Base-by-base conservation (phyloP, 208 protist species). In the Wallacemonas collosoma region DNA sequence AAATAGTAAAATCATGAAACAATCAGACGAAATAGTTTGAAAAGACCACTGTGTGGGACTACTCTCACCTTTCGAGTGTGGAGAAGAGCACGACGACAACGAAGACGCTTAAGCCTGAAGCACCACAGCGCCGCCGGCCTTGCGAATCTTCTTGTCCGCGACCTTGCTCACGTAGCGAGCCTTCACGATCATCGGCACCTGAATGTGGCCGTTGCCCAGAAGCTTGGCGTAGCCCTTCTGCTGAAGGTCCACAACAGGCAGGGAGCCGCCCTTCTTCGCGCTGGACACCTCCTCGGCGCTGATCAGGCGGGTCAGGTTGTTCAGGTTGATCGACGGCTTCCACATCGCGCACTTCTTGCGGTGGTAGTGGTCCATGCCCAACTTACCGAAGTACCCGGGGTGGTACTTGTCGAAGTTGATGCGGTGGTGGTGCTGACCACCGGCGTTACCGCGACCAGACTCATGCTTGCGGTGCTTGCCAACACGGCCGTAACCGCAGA, bases 351-450 rank as follows among this genome's bases (percentile, higher is more conserved):
- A 95, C 71, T 98, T 95, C 78, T 94, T 98, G 66, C 89, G 82
- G 85, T 95, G 85, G 89, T 99, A 98, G 89, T 99, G 89, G 73
- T 99, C 86, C 98, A 99, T 99, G 90, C 99, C 99, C 47, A 99
- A 91, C 96, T 99, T 99, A 83, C 99, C 99, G 83, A 99, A 99
- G 93, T 99, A 99, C 73, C 99, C 99, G 71, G 99, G 99, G 86
- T 99, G 99, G 96, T 99, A 99, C 95, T 99, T 99, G 88, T 99
- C 97, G 76, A 99, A 99, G 91, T 97, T 98, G 84, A 99, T 99
- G 70, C 99, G 92, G 91, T 99, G 98, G 86, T 99, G 99, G 93
- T 99, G 97, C 84, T 98, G 85, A 82, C 99, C 99, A 98, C 99
- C 99, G 83, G 99, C 99, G 86, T 99, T 99, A 99, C 99, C 99